Evolutionary conservation across 1,284 basidiomycete genomes (phyloP), one percentile per base, ranked within the genome.

Genomic region (Tilletia horrida): DNA sequence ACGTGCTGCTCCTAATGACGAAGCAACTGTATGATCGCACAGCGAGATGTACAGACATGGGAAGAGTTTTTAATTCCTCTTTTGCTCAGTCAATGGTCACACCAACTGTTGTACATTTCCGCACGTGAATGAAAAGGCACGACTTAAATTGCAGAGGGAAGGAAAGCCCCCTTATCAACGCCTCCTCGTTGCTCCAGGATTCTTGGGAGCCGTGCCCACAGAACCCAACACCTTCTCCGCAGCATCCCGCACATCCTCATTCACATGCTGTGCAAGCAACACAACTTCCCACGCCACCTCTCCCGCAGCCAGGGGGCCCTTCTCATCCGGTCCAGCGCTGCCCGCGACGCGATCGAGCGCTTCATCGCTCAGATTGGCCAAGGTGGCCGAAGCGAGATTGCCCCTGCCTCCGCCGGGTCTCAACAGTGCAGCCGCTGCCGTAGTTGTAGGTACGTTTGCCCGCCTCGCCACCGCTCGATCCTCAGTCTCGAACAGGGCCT

Each of bases 401-500:
- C 55, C 27, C 55, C 55, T 11, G 27, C 55, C 55, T 27, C 50
- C 50, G 50, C 27, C 25, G 18, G 21, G 50, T 7, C 23, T 25
- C 13, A 29, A 16, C 0, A 18, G 18, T 18, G 55, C 31, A 21
- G 55, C 31, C 2, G 55, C 55, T 2, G 55, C 55, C 13, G 29
- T 14, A 3, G 55, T 35, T 3, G 55, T 59, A 29, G 55, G 55
- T 14, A 59, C 40, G 61, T 62, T 45, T 16, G 61, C 27, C 55
- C 27, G 23, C 29, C 55, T 59, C 55, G 55, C 55, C 29, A 59
- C 86, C 55, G 87, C 87, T 69, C 91, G 85, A 82, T 97, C 95
- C 76, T 93, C 91, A 0, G 91, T 91, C 67, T 89, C 88, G 44
- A 98, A 84, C 71, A 97, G 84, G 43, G 88, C 90, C 80, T 91